Evolutionary conservation across 1,139 yeast genomes (phyloP), one percentile per base, ranked within the genome.

Genomic region (Scheffersomyces insectosa): DNA sequence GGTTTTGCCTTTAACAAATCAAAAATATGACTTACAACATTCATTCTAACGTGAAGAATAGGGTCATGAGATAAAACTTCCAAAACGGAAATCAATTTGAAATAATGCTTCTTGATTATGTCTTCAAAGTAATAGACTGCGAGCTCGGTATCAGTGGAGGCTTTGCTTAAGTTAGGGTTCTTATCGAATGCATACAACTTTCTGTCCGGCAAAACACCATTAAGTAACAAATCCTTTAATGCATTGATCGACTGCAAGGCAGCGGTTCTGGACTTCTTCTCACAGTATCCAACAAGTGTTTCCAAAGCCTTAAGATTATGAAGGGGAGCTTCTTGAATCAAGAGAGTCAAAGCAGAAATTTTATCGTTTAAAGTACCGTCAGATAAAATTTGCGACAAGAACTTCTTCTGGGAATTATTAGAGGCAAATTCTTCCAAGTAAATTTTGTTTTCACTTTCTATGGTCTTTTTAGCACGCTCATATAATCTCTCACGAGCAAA

Each of bases 281-380:
- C 86, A 66, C 97, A 89, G 67, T 85, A 87, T 6, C 80, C 77
- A 45, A 88, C 64, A 51, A 93, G 69, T 27, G 85, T 84, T 49
- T 89, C 96, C 44, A 95, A 72, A 0, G 96, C 90, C 62, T 88
- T 88, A 46, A 85, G 62, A 52, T 95, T 88, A 62, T 93, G 99
- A 45, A 90, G 63, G 4, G 99, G 99, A 3, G 98, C 90, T 68
- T 93, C 99, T 62, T 93, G 98, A 39, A 91, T 81, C 61, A 93
- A 73, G 60, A 93, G 79, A 0, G 99, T 91, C 57, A 93, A 76
- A 0, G 99, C 97, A 38, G 97, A 88, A 45, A 93, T 88, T 68
- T 93, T 91, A 85, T 93, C 99, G 56, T 83, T 85, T 54, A 93
- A 76, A 0, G 99, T 93, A 87, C 99, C 99, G 50, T 84, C 87